Base-by-base conservation (phyloP, 257 asterid species). In the Perilla frutescens region DNA sequence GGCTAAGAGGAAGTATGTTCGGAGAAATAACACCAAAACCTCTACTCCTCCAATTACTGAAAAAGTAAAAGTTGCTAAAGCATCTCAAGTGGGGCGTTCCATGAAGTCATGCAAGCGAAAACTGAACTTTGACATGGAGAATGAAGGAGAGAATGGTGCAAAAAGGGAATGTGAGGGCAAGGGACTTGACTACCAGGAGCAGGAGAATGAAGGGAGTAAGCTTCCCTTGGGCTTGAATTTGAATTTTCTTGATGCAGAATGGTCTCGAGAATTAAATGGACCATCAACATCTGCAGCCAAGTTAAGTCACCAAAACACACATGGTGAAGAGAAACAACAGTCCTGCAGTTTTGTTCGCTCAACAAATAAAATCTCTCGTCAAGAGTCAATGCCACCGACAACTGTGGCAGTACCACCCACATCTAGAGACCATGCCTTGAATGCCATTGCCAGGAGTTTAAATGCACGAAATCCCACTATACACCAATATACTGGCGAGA, bases 1-100 rank as follows among this genome's bases (percentile, higher is more conserved):
- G 34, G 79, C 58, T 9, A 94, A 91, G 79, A 87, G 90, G 82
- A 91, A 85, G 86, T 88, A 88, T 31, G 88, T 82, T 49, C 83
- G 88, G 14, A 86, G 69, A 77, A 85, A 80, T 57, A 83, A 65
- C 65, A 51, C 66, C 56, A 67, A 76, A 51, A 73, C 81, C 76
- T 79, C 90, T 53, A 73, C 78, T 77, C 58, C 80, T 50, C 66
- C 73, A 73, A 70, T 55, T 41, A 64, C 78, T 54, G 78, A 81
- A 78, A 83, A 74, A 50, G 75, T 45, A 70, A 70, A 81, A 37
- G 70, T 62, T 31, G 82, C 7, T 72, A 84, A 76, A 36, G 84
- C 55, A 73, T 64, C 87, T 43, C 64, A 65, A 61, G 59, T 31
- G 31, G 71, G 64, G 40, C 70, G 87, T 48, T 72, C 83, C 37